phyloP scores from a whole-genome alignment of 1,284 basidiomycete species.

The Vanrija sp. region DNA sequence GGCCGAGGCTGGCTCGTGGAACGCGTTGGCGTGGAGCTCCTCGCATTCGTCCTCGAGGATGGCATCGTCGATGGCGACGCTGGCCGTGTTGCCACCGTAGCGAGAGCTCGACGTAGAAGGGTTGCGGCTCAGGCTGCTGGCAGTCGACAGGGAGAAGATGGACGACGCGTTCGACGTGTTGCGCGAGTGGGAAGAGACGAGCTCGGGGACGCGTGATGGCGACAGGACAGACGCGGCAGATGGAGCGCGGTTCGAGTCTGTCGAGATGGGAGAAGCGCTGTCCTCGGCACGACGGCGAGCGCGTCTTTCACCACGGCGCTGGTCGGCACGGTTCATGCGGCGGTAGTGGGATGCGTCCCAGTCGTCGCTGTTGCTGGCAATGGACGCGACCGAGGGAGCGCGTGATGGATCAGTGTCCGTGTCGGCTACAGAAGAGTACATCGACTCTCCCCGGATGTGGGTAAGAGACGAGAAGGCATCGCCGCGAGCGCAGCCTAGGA shows the following conservation, averaged over 20 bases:
- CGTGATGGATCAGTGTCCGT: neutral
- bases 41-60: conserved; percentile 45
- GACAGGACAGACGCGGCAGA: conserved; percentile 17
- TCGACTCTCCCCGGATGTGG: conserved; percentile 25
- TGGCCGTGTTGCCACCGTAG: conserved; percentile 19
- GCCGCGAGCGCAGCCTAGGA: conserved; percentile 44
- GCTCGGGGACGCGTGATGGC: conserved; percentile 32
- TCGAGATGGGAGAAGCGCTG: conserved; percentile 20
- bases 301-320: conserved; percentile 35
- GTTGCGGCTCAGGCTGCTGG: conserved; percentile 29
- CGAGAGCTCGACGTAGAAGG: conserved; percentile 26
- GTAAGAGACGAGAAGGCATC: conserved; percentile 47
- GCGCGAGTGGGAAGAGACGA: conserved; percentile 27
- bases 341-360: conserved; percentile 40
- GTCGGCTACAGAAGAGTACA: conserved; percentile 12
- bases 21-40: conserved; percentile 1
- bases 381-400: conserved; percentile 19
- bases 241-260: conserved; percentile 14
- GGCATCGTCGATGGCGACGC: conserved; percentile 28
- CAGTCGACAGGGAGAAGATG: conserved; percentile 27
- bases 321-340: conserved; percentile 38
- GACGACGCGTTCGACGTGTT: conserved; percentile 33
- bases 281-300: conserved; percentile 28
- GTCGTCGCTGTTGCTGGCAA: neutral
- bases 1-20: neutral